These are phyloP conservation scores for Hypoxylon subgilvum DNA, from an alignment of 495 filamentous ascomycete species.

Conservation along the genomic window DNA sequence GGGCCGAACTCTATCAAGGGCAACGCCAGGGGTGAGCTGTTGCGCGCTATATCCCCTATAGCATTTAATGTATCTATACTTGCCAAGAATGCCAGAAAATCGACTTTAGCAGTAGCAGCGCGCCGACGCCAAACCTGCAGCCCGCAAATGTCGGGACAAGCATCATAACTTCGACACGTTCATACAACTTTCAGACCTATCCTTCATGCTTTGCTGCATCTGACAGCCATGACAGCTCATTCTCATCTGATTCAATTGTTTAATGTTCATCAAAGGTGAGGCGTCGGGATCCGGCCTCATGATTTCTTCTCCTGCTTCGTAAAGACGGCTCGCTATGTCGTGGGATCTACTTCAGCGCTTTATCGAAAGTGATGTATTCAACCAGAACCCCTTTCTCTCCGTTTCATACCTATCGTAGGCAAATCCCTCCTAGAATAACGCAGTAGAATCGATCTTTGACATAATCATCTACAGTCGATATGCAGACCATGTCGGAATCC, in stretches of 20 bases:
- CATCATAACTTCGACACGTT: constrained; percentile 22
- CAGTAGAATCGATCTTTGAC: constrained; percentile 17
- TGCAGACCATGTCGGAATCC: constrained; percentile 80
- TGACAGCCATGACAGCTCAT: constrained; percentile 35
- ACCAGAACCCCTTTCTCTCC: constrained; percentile 77
- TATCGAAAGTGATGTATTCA: constrained; percentile 83
- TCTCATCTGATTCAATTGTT: constrained; percentile 27
- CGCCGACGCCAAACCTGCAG: constrained; percentile 28
- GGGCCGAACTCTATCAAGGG: background rate
- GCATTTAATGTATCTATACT: constrained; percentile 24
- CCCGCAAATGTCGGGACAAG: constrained; percentile 26
- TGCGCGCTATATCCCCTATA: background rate
- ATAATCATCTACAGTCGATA: constrained; percentile 63
- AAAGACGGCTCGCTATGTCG: constrained; percentile 48
- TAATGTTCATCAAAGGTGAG: constrained; percentile 41
- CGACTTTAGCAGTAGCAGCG: constrained; percentile 13
- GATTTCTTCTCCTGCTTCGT: constrained; percentile 18
- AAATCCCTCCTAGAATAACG: constrained; percentile 11
- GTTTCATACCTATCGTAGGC: constrained; percentile 80
- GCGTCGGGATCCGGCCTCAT: constrained; percentile 36
- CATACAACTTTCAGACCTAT: background rate
- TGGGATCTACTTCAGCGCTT: constrained; percentile 74
- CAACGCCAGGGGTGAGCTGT: background rate
- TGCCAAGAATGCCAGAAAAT: constrained; percentile 29
- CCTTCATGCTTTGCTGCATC: constrained; percentile 11